Evolutionary conservation across 2,329 filamentous ascomycete species (phyloP), one percentile per base, ranked within the genome.

Genomic region (Sclerotinia spermophila): DNA sequence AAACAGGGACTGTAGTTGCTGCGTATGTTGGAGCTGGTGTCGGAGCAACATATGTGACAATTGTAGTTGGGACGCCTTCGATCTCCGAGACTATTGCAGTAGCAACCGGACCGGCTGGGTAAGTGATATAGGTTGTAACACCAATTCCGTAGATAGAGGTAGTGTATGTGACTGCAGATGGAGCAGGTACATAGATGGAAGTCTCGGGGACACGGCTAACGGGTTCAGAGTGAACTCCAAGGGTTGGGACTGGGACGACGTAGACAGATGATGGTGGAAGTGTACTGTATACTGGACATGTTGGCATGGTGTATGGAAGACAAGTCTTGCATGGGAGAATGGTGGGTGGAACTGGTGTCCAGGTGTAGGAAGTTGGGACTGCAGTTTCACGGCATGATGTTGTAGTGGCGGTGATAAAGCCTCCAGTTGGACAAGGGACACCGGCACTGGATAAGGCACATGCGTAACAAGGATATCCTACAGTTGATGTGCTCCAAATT

Each of bases 391-490:
- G 62, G 27, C 72, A 73, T 17, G 71, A 65, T 48, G 72, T 73
- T 42, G 65, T 64, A 3, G 72, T 68, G n/a, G 71, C 72, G 7
- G 72, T 73, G 38, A 73, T 71, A 44, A 73, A 72, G 11, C 45
- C 56, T 55, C 58, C 56, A 6, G 30, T 62, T 40, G 55, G 60
- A 10, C 67, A 68, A n/a, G 70, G 58, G 11, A 70, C n/a, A 58
- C 71, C 70, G 5, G 64, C 72, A 17, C 56, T 70, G 3, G 71
- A 73, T 19, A 73, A 45, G 10, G 68, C 72, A 40, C 72, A 73
- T 11, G 67, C 71, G 48, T 73, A 73, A 44, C 72, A 73, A 21
- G 72, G 71, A 61, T 73, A 73, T 51, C 72, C 72, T 15, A 67
- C 17, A 8, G 56, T 69, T 15, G 66, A 67, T 33, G 72, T 69